Percentiles rank a stretch among this genome's conserved stretches.
phyloP scores from a whole-genome alignment of 768 basidiomycete genomes.

The Mycena filopes region DNA sequence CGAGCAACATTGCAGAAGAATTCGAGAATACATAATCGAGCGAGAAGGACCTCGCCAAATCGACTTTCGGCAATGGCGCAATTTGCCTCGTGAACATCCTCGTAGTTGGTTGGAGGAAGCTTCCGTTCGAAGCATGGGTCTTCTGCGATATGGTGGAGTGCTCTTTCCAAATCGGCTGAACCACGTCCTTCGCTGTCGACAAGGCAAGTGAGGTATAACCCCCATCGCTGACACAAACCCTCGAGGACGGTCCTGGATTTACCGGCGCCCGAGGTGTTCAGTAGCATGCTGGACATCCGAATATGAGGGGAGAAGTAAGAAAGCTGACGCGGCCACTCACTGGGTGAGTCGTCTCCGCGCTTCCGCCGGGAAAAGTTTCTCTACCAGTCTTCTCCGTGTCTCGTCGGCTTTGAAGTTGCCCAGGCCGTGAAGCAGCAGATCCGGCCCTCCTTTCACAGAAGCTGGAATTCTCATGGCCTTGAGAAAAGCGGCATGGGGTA shows the following conservation, averaged over 20 bases:
- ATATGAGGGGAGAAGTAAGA: neutral
- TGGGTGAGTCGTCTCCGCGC: neutral
- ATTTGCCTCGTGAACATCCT: constrained; percentile 45
- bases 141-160: constrained; percentile 51
- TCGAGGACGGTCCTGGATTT: constrained; percentile 58
- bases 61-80: constrained; percentile 49
- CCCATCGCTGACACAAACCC: constrained; percentile 57
- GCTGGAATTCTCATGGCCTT: neutral
- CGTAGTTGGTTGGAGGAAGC: constrained; percentile 48
- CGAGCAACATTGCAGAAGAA: constrained; percentile 49
- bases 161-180: constrained; percentile 55
- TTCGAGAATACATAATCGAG: constrained; percentile 53
- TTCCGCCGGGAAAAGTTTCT: neutral
- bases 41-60: constrained; percentile 53
- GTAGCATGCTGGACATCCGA: constrained; percentile 47
- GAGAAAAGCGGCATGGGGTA: neutral
- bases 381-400: neutral
- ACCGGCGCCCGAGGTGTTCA: constrained; percentile 60
- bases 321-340: neutral
- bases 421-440: constrained; percentile 12
- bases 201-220: constrained; percentile 58
- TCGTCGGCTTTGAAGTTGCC: neutral
- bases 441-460: neutral
- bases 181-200: constrained; percentile 57
- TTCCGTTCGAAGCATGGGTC: constrained; percentile 43